These are phyloP conservation scores for Tritrichomonas musculus DNA, from an alignment of 208 protist species.

Conservation along the genomic window DNA sequence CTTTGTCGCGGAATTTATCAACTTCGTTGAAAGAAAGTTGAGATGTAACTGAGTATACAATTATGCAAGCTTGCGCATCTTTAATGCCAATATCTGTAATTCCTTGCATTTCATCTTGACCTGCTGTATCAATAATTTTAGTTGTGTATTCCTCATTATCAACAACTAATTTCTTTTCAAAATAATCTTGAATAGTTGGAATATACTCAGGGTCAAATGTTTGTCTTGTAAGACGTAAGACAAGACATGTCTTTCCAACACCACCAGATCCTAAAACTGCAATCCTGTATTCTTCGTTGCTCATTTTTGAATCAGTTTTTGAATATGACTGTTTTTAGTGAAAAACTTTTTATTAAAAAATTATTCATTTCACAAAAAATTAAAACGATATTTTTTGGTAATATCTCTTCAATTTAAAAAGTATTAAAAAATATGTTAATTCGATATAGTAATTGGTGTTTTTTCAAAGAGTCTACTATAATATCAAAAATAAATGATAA, in stretches of 20 bases:
- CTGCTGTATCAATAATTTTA: slow-evolving; percentile 30
- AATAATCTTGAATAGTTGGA: slow-evolving; percentile 36
- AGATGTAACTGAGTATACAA: slow-evolving; percentile 30
- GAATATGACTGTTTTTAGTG: no score
- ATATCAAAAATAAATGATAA: no score
- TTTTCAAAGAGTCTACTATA: no score
- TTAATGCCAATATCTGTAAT: slow-evolving; percentile 18
- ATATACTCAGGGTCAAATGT: slow-evolving; percentile 15
- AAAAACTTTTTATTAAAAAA: no score
- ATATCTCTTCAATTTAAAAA: no score
- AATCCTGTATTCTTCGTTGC: background rate
- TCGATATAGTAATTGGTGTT: no score
- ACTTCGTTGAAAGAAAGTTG: slow-evolving; percentile 10
- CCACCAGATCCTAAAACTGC: slow-evolving; percentile 1
- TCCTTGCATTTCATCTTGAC: slow-evolving; percentile 17
- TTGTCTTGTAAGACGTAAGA: background rate
- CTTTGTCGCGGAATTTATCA: slow-evolving; percentile 10
- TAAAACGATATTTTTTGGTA: no score
- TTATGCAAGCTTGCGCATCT: background rate
- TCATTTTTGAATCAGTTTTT: background rate
- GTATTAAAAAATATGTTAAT: no score
- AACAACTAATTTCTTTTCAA: background rate
- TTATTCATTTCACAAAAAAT: no score
- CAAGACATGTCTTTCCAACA: slow-evolving; percentile 16
- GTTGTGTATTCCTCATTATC: background rate